Base-by-base conservation (phyloP, 176 grass and related monocot species). In the Pontederia crassipes region DNA sequence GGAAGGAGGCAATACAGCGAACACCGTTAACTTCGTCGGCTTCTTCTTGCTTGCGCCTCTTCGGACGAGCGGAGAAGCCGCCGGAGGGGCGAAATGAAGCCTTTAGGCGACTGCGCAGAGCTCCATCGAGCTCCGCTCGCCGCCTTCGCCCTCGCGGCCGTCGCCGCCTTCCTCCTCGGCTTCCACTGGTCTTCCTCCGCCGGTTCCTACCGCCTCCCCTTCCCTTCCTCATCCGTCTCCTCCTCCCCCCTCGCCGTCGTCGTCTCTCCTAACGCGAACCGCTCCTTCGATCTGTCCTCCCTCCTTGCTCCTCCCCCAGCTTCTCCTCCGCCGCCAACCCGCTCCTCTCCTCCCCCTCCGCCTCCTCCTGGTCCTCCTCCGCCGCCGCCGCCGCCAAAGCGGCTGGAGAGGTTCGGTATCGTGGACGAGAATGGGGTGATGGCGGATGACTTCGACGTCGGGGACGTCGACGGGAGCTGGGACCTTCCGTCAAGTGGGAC, bases 121-220 rank as follows among this genome's bases (percentile, higher is more conserved):
- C 32, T 40, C 32, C 32, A 4, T 40, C 32, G 32, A 40, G 6
- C 32, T 40, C 32, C 32, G 32, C 4, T 40, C 32, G 32, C 32
- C 32, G 32, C 32, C 32, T 7, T 40, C 32, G 2, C 32, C 55
- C 17, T 76, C 51, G 89, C 75, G 51, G 76, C 79, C 64, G 59
- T 75, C 65, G 75, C 85, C 57, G 78, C 78, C 82, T 95, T 95
- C 78, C 77, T 88, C 70, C 64, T 85, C 58, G 89, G 81, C 55
- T 82, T 82, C 78, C 74, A 84, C 78, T 88, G 89, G 89, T 40
- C 32, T 40, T 40, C 32, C 32, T 74, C 78, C 66, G 63, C 74
- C 60, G 46, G 78, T 61, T 72, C 74, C 55, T 55, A 61, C 11
- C 73, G 64, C 49, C 78, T 85, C 28, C 2, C 73, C 2, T 28